These are phyloP conservation scores for Mrakia hoshinonis DNA, from an alignment of 768 basidiomycete genomes.

Conservation along the genomic window DNA sequence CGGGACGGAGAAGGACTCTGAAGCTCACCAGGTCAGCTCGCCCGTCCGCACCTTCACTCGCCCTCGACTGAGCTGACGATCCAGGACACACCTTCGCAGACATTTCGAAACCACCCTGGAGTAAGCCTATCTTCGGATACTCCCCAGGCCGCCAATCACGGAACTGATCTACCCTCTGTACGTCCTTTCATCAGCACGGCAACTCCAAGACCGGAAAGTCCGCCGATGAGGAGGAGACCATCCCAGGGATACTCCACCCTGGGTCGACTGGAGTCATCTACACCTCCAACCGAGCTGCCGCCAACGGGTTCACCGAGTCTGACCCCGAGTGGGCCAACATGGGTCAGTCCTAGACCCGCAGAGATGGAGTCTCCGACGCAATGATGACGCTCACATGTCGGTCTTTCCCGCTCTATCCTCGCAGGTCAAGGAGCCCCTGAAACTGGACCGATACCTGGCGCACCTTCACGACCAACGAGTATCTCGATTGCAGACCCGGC, in stretches of 20 bases:
- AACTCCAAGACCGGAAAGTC: slow-evolving; percentile 1
- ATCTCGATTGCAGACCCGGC: slow-evolving; percentile 52
- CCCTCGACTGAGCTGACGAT: not conserved
- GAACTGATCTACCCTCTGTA: not conserved
- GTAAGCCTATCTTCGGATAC: not conserved
- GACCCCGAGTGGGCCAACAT: slow-evolving; percentile 49
- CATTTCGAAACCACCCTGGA: not conserved
- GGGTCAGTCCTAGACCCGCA: slow-evolving; percentile 46
- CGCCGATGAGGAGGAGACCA: slow-evolving; percentile 66
- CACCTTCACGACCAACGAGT: slow-evolving; percentile 55
- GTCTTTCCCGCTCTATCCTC: not conserved
- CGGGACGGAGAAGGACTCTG: not conserved
- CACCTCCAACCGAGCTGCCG: slow-evolving; percentile 61
- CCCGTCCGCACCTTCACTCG: not conserved
- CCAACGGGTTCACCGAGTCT: slow-evolving; percentile 1
- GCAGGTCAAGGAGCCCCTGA: slow-evolving; percentile 44
- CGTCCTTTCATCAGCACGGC: too few species aligned
- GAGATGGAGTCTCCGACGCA: slow-evolving; percentile 59
- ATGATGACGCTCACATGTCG: slow-evolving; percentile 51
- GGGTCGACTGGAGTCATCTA: slow-evolving; percentile 56
- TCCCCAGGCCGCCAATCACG: not conserved
- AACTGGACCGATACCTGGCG: slow-evolving; percentile 72
- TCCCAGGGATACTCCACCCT: slow-evolving; percentile 57
- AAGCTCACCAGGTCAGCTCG: not conserved
- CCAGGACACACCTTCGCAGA: not conserved